These are phyloP conservation scores for Sporothrix variecibatus DNA, from an alignment of 2,329 filamentous ascomycete species.

Conservation along the genomic window DNA sequence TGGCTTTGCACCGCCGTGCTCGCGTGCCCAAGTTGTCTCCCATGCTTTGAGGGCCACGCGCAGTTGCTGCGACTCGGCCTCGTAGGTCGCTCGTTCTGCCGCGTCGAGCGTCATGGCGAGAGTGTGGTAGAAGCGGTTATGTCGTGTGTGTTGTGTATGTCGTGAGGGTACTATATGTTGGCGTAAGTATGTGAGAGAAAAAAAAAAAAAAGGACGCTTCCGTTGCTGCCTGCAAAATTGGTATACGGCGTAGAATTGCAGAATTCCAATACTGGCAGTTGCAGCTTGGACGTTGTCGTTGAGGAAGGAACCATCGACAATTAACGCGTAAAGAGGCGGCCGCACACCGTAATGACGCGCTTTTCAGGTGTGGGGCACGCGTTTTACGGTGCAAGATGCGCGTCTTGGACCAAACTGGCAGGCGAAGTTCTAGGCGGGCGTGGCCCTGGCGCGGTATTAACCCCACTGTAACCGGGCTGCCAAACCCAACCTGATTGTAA, in stretches of 20 bases:
- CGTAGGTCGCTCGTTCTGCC: constrained; percentile 47
- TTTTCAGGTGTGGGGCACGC: neutral
- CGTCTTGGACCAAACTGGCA: neutral
- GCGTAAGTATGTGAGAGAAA: no score
- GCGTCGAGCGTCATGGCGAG: constrained; percentile 49
- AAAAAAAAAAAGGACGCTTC: neutral
- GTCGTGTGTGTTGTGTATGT: neutral
- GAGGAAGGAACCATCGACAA: neutral
- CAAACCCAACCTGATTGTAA: neutral
- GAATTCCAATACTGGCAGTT: neutral
- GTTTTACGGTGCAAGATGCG: neutral
- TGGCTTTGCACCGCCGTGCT: constrained; percentile 68
- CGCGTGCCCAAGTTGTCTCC: constrained; percentile 67
- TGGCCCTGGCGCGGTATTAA: constrained; percentile 2
- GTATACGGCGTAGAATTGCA: neutral
- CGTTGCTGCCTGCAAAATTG: neutral
- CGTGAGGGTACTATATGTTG: neutral
- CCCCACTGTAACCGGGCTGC: constrained; percentile 8
- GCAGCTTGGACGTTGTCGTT: neutral
- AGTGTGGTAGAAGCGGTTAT: neutral
- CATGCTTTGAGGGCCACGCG: constrained; percentile 72
- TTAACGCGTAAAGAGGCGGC: constrained; percentile 10
- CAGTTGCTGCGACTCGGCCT: constrained; percentile 55
- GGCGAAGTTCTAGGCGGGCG: neutral
- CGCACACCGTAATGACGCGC: neutral